Conservation (phyloP, 345 rosid genomes). For the Sisymbrium irio region DNA sequence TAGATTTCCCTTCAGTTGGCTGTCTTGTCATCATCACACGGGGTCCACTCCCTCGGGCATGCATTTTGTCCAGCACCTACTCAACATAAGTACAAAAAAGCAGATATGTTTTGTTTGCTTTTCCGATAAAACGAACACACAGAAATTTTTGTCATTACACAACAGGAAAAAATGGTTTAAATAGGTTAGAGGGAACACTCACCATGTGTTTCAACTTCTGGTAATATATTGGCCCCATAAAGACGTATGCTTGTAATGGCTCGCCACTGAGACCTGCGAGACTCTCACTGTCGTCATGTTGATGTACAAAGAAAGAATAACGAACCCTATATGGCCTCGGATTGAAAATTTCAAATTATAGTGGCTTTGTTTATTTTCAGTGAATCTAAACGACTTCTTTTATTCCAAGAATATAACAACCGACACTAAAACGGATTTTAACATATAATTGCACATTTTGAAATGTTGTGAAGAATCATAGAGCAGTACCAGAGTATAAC, state of each 20-base stretch:
- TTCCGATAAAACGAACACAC: background rate
- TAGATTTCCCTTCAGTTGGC: conserved; percentile 96
- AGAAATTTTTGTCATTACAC: background rate
- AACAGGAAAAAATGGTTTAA: background rate
- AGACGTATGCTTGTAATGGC: conserved; percentile 84
- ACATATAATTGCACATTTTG: background rate
- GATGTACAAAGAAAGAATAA: conserved; percentile 12
- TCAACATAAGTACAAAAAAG: background rate
- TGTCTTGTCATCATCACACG: conserved; percentile 89
- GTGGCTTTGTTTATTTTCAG: conserved; percentile 7
- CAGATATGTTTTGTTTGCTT: background rate
- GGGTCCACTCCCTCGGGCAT: conserved; percentile 94
- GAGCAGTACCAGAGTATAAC: conserved; percentile 72
- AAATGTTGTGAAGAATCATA: conserved; percentile 9
- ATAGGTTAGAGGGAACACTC: conserved; percentile 27
- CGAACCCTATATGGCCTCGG: background rate
- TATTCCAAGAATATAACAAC: background rate
- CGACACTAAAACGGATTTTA: conserved; percentile 2
- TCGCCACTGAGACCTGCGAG: conserved; percentile 78
- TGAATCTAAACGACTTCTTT: background rate
- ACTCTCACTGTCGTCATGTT: conserved; percentile 30
- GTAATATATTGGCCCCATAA: conserved; percentile 98
- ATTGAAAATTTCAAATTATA: background rate
- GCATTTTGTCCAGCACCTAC: conserved; percentile 91
- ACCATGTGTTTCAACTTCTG: conserved; percentile 98